Conservation (phyloP, 495 filamentous ascomycete species). For the Xylaria sp. region DNA sequence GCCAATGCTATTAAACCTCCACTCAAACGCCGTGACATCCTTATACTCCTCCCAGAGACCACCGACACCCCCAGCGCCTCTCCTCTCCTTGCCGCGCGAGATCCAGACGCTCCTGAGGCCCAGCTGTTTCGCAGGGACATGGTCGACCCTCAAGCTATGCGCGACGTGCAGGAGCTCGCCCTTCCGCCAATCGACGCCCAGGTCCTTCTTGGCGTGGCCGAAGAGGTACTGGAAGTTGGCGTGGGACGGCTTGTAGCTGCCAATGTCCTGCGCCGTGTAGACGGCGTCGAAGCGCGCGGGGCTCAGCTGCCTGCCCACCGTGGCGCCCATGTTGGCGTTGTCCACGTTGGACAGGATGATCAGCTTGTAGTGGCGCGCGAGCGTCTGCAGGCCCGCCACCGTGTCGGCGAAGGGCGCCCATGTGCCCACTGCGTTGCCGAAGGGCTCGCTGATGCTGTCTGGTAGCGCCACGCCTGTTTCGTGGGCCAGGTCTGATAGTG, state of each 20-base stretch:
- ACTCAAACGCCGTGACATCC: slow-evolving; percentile 52
- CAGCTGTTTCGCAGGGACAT: slow-evolving; percentile 68
- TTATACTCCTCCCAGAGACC: slow-evolving; percentile 47
- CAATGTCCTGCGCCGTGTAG: slow-evolving; percentile 77
- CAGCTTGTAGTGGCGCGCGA: slow-evolving; percentile 68
- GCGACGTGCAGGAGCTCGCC: slow-evolving; percentile 71
- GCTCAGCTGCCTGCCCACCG: slow-evolving; percentile 53
- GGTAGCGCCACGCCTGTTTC: slow-evolving; percentile 47
- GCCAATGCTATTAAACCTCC: slow-evolving; percentile 67
- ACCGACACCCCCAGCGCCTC: slow-evolving; percentile 52
- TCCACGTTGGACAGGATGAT: slow-evolving; percentile 78
- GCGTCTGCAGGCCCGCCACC: slow-evolving; percentile 60
- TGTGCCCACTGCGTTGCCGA: slow-evolving; percentile 62
- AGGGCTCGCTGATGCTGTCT: slow-evolving; percentile 44
- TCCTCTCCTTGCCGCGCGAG: slow-evolving; percentile 57
- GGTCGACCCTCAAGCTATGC: slow-evolving; percentile 73
- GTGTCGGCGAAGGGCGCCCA: slow-evolving; percentile 75
- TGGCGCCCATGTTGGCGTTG: slow-evolving; percentile 63
- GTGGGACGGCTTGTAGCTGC: slow-evolving; percentile 74
- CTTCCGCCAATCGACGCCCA: slow-evolving; percentile 59
- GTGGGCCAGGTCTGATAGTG: slow-evolving; percentile 55
- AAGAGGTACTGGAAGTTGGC: slow-evolving; percentile 74
- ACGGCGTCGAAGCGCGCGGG: slow-evolving; percentile 66
- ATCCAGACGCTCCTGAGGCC: slow-evolving; percentile 77
- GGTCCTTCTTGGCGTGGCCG: slow-evolving; percentile 55